Percentiles rank a stretch among this genome's conserved stretches.
Evolutionary conservation across 305 asterid genomes (phyloP).

Genomic region (Ruellia speciosa): DNA sequence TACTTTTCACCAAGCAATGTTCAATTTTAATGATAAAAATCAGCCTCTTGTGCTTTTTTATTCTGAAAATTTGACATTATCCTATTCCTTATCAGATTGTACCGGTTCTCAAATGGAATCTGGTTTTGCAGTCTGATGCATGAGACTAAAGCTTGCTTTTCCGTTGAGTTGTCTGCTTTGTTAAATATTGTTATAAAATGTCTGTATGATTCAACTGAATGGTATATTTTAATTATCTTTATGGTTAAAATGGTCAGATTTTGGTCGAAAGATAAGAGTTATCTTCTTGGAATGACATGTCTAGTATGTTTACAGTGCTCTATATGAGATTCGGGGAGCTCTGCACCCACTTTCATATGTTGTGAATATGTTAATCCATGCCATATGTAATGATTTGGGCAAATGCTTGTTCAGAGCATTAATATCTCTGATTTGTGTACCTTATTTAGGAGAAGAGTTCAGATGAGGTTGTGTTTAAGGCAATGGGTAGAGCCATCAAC

Average conservation of each 20-base stretch:
- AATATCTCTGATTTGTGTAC: constrained; percentile 11
- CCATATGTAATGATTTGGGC: constrained; percentile 3
- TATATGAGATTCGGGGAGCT: background rate
- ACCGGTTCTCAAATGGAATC: no score
- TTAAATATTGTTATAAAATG: background rate
- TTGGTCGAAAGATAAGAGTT: background rate
- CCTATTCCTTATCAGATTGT: background rate
- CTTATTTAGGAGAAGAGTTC: constrained; percentile 51
- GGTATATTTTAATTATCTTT: no score
- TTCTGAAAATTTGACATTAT: background rate
- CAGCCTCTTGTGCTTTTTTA: background rate
- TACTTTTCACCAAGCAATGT: background rate
- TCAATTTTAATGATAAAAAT: background rate
- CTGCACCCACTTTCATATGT: background rate
- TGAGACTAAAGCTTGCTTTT: background rate
- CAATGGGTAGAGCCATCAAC: constrained; percentile 81
- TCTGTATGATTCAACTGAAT: background rate
- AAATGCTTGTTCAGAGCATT: background rate
- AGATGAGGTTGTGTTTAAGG: constrained; percentile 57
- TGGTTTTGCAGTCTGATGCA: background rate
- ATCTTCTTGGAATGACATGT: no score
- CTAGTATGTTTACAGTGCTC: background rate
- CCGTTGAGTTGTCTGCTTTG: background rate
- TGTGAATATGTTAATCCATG: background rate
- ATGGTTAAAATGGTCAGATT: background rate